Base-by-base conservation (phyloP, 441 rosid genomes). In the Omphalea diandra region DNA sequence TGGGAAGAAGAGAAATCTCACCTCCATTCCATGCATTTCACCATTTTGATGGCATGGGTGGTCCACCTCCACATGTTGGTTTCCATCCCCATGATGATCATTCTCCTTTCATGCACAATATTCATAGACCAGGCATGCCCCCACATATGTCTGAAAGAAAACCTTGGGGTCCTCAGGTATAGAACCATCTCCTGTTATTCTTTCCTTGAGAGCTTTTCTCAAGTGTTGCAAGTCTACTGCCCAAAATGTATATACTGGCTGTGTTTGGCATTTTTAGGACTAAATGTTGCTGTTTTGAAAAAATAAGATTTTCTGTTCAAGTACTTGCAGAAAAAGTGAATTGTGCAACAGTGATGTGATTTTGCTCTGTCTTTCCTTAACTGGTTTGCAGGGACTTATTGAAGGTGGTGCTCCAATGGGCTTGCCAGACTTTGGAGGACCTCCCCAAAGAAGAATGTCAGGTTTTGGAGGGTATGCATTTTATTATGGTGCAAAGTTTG, bases 141-240 rank as follows among this genome's bases (percentile, higher is more conserved):
- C 80, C 79, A 41, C 87, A 82, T 80, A 56, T 83, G 15, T 65
- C 84, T 38, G 90, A 85, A 73, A 86, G 87, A 73, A 83, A 79
- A 76, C 87, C 87, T 24, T 88, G 97, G 97, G 87, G 80, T 50
- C 89, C 81, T 73, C 85, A 85, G 94, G 94, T 90, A 83, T 73
- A 0, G 11, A 65, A 41, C 41, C 66, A 15, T 58, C 50, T 65
- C 47, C 31, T 72, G n/a, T n/a, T n/a, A n/a, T n/a, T n/a, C n/a
- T 60, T 77, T 47, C 26, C 47, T 50, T 52, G 14, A 18, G 59
- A 29, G 43, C 15, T 46, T 24, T 18, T 20, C 29, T 32, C 10
- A 36, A 43, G 32, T 8, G 3, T 26, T 46, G 43, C 12, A 41
- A 52, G 26, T 38, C 1, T 41, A 57, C 14, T 40, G 58, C 18